Base-by-base conservation (phyloP, 495 filamentous ascomycete genomes). In the Margaritispora aquatica region DNA sequence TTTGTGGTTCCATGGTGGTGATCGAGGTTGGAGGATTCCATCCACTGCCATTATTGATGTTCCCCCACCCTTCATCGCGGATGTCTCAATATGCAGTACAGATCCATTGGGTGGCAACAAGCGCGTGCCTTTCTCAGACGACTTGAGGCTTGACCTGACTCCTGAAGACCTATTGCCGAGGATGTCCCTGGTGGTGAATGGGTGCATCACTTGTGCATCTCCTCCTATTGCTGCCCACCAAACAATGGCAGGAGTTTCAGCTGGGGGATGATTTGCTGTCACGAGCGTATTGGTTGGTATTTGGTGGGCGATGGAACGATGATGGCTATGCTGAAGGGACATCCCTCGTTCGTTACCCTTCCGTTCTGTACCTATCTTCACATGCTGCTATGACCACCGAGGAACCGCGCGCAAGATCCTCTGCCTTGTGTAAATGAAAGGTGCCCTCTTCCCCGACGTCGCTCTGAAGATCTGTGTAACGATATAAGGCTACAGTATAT, bases 261-360 rank as follows among this genome's bases (percentile, higher is more conserved):
- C 13, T 22, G 52, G 26, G 22, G 4, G 24, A 38, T 4, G 3
- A 21, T 11, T 10, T 26, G 58, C 58, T 60, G 58, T 60, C 58
- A 60, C 58, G 51, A 60, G 58, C 27, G 41, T 34, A 60, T 60
- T 59, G 48, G 57, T 27, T 53, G 23, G 51, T 21, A n/a, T n/a
- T n/a, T n/a, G 51, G 21, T 26, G 51, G 26, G 49, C 23, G 20
- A n/a, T 51, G 22, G n/a, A n/a, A n/a, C n/a, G n/a, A n/a, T 8
- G 9, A 8, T 49, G 8, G 10, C 9, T 49, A 8, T 10, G 46
- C 11, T 49, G 46, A 49, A 22, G 46, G 8, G 8, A 24, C 10
- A 11, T 20, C 50, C 29, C 11, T 52, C 23, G 7, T 10, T 3
- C 15, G 8, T 4, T 21, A 29, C 10, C 15, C 47, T 24, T 38